phyloP scores from a whole-genome alignment of 345 rosid genomes.

The Aegle marmelos region DNA sequence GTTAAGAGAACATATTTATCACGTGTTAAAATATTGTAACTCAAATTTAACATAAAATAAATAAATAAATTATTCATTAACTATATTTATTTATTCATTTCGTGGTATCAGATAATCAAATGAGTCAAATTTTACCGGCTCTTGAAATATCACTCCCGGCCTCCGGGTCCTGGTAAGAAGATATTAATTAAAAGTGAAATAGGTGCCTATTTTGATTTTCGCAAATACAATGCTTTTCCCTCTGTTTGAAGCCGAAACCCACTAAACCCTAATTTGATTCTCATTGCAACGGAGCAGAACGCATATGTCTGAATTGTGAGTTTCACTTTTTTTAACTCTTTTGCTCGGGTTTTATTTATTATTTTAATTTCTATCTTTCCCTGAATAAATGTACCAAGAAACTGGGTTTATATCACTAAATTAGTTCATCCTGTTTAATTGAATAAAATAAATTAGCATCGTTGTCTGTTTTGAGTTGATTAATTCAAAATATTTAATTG shows the following conservation, averaged over 20 bases:
- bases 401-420: background rate
- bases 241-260: background rate
- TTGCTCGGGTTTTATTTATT: background rate
- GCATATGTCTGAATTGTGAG: background rate
- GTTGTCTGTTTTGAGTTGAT: background rate
- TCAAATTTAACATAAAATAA: fast-evolving
- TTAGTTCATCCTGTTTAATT: background rate
- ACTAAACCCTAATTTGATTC: background rate
- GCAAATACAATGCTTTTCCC: background rate
- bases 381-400: background rate
- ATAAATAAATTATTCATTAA: too few species aligned
- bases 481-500: background rate
- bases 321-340: background rate
- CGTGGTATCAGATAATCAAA: too few species aligned
- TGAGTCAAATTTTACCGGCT: too few species aligned
- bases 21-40: fast-evolving
- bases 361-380: background rate
- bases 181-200: background rate
- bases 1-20: fast-evolving
- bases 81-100: too few species aligned
- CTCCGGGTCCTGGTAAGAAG: too few species aligned
- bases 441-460: background rate
- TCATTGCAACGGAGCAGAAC: background rate
- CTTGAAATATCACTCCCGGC: too few species aligned
- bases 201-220: background rate